Percentiles rank a stretch among this genome's conserved stretches.
These are phyloP conservation scores for Phytophthora pini DNA, from an alignment of 352 stramenopile species.

Conservation along the genomic window DNA sequence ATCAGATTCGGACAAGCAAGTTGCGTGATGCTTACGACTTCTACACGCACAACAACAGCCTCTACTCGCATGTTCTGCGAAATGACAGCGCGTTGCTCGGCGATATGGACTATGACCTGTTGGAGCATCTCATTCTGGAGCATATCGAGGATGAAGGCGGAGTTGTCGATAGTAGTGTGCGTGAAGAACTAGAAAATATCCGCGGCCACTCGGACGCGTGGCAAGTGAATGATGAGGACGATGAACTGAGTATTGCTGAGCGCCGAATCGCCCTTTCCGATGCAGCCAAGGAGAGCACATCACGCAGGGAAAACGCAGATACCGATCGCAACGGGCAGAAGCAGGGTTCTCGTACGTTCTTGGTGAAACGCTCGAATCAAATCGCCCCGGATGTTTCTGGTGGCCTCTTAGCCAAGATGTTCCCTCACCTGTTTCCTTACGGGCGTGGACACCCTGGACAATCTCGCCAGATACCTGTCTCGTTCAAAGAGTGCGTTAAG, in stretches of 20 bases:
- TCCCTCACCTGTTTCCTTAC: conserved; percentile 9
- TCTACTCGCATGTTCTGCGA: neutral
- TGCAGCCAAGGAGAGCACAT: neutral
- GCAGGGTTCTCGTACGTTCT: neutral
- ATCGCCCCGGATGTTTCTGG: neutral
- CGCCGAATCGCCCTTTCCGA: conserved; percentile 1
- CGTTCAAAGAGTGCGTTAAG: conserved; percentile 7
- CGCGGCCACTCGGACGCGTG: neutral
- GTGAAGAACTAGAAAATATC: conserved; percentile 3
- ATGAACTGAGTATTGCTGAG: conserved; percentile 3
- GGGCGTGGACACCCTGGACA: conserved; percentile 17
- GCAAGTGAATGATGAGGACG: neutral
- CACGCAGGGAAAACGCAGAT: neutral
- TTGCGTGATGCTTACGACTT: neutral
- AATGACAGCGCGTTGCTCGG: neutral
- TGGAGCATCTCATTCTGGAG: neutral
- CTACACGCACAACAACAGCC: conserved; percentile 3
- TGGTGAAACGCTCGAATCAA: neutral
- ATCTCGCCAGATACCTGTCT: neutral
- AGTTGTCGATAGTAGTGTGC: neutral
- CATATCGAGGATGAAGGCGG: neutral
- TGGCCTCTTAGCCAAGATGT: conserved; percentile 2
- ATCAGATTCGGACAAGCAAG: neutral
- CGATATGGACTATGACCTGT: neutral
- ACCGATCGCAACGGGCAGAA: neutral